Percentiles rank a stretch among this genome's conserved stretches.
phyloP scores from a whole-genome alignment of 768 basidiomycete species.

The Boletus barrowsii region DNA sequence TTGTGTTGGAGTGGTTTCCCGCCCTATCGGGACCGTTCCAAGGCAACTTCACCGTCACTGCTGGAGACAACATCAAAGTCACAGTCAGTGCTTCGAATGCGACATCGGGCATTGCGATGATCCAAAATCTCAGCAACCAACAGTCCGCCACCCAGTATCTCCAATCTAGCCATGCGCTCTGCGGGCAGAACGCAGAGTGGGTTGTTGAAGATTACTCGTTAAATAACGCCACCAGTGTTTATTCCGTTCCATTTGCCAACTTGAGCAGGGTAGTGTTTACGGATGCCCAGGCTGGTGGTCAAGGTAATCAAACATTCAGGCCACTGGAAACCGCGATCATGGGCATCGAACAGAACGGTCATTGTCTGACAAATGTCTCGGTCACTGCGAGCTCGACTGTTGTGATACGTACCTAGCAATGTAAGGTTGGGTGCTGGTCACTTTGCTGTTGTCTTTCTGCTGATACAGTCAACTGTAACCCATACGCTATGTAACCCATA shows the following conservation, averaged over 20 bases:
- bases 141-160: not conserved
- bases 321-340: not conserved
- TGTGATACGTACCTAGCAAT: too few relatives aligned
- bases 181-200: slow-evolving; percentile 7
- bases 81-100: not conserved
- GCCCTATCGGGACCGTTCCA: too few relatives aligned
- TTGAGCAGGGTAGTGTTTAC: slow-evolving; percentile 9
- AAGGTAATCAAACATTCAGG: not conserved
- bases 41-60: too few relatives aligned
- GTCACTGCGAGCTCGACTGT: too few relatives aligned
- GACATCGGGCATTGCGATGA: not conserved
- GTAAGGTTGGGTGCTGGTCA: too few relatives aligned
- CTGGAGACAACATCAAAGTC: too few relatives aligned
- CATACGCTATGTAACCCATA: too few relatives aligned
- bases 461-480: too few relatives aligned
- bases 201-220: slow-evolving; percentile 1
- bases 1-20: too few relatives aligned
- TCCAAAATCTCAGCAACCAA: slow-evolving; percentile 8
- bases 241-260: not conserved
- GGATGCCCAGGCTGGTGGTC: slow-evolving; percentile 1
- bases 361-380: not conserved
- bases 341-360: not conserved
- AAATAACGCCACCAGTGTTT: rapidly evolving
- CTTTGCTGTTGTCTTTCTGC: too few relatives aligned
- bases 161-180: slow-evolving; percentile 1